Evolutionary conservation across 495 filamentous ascomycete genomes (phyloP).

Genomic region (Schizothecium vesticola): DNA sequence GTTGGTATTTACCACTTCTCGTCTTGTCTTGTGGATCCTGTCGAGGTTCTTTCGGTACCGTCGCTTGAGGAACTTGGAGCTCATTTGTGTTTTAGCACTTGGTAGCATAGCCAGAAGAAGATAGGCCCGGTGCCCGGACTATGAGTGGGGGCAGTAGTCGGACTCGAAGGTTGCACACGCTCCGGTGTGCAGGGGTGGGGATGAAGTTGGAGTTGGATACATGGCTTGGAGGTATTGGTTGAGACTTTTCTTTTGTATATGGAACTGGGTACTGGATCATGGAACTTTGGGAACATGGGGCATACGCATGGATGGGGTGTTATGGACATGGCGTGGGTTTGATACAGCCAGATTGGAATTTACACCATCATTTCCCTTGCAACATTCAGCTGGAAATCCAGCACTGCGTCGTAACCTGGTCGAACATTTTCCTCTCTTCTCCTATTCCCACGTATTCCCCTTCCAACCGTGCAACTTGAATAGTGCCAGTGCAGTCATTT

Average conservation of each 20-base stretch:
- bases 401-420: too few relatives aligned
- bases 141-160: not conserved
- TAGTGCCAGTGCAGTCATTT: not conserved
- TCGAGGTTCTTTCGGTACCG: not conserved
- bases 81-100: conserved; percentile 1
- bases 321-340: not conserved
- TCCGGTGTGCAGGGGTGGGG: not conserved
- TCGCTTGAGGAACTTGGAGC: not conserved
- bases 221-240: not conserved
- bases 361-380: not conserved
- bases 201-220: not conserved
- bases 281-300: not conserved
- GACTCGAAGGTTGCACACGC: not conserved
- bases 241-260: not conserved
- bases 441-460: not conserved
- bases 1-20: not conserved
- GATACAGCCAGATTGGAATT: not conserved
- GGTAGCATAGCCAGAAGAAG: not conserved
- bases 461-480: not conserved
- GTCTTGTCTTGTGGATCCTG: not conserved
- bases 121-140: not conserved
- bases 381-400: not conserved
- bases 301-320: not conserved
- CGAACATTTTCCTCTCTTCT: too few relatives aligned
- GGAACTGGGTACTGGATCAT: not conserved